Evolutionary conservation across 805 yeast species (phyloP).

Genomic region (Starmerella riodocensis): DNA sequence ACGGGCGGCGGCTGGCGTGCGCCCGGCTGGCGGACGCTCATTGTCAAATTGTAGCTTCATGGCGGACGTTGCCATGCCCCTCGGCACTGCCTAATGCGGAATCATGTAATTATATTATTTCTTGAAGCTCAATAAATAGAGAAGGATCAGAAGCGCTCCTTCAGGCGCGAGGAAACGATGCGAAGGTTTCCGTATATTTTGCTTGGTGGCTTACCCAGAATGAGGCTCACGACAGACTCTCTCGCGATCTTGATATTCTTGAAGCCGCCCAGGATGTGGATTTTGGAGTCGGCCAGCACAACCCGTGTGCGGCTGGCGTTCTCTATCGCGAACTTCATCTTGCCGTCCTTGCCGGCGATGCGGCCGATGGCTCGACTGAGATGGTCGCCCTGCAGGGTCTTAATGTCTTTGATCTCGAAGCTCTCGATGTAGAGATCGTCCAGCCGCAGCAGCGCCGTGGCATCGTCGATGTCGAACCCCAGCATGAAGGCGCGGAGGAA

Average conservation of each 20-base stretch:
- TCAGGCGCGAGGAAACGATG: conserved; percentile 91
- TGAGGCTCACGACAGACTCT: conserved; percentile 86
- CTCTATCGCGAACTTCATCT: conserved; percentile 95
- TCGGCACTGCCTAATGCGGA: too few relatives aligned
- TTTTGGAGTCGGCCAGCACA: conserved; percentile 90
- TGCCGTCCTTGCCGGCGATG: conserved; percentile 99
- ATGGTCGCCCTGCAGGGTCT: conserved; percentile 91
- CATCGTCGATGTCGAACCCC: conserved; percentile 95
- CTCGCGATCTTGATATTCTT: conserved; percentile 97
- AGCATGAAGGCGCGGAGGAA: conserved; percentile 88
- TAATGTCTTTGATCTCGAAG: conserved; percentile 92
- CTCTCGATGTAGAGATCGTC: conserved; percentile 96
- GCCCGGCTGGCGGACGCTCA: not conserved
- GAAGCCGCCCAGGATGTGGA: conserved; percentile 93
- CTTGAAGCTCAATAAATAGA: not conserved
- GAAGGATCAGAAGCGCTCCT: conserved; percentile 63
- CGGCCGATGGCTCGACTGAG: conserved; percentile 97
- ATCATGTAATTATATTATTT: too few relatives aligned
- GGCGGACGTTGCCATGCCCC: too few relatives aligned
- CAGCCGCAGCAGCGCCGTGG: conserved; percentile 82
- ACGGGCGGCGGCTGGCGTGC: not conserved
- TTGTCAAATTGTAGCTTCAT: too few relatives aligned
- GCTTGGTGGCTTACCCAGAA: conserved; percentile 96
- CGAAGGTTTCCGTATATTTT: conserved; percentile 95
- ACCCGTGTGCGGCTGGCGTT: conserved; percentile 97